phyloP scores from a whole-genome alignment of 2,329 filamentous ascomycete species.

The Fusarium succisae region DNA sequence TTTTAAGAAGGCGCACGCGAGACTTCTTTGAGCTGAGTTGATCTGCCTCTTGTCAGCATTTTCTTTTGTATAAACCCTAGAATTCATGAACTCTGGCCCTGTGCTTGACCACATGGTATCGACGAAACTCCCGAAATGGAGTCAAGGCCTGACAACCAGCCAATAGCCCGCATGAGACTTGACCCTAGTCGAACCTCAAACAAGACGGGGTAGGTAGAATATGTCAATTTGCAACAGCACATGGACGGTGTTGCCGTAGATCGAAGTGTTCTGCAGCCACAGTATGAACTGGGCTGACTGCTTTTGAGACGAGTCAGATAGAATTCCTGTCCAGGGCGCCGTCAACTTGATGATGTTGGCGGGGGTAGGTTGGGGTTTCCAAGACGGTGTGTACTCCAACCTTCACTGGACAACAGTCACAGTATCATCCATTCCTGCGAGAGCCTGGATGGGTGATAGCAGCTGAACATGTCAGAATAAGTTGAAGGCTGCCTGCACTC shows the following conservation, averaged over 20 bases:
- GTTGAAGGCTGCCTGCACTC: slow-evolving; percentile 14
- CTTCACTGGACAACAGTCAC: slow-evolving; percentile 1
- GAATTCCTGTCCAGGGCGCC: slow-evolving; percentile 27
- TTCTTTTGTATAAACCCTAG: neutral
- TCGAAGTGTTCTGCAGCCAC: neutral
- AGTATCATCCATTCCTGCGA: slow-evolving; percentile 28
- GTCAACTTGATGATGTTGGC: slow-evolving; percentile 1
- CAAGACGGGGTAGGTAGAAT: slow-evolving; percentile 28
- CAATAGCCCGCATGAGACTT: slow-evolving; percentile 10
- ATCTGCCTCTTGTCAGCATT: neutral
- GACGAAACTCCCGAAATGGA: slow-evolving; percentile 35
- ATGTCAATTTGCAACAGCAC: neutral
- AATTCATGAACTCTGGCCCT: slow-evolving; percentile 8
- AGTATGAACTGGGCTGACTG: neutral
- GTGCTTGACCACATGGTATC: slow-evolving; percentile 24
- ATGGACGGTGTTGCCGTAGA: neutral
- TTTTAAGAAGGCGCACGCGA: slow-evolving; percentile 19
- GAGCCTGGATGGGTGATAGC: slow-evolving; percentile 13
- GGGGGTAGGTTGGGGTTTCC: slow-evolving; percentile 19
- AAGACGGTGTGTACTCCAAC: neutral
- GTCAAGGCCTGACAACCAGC: slow-evolving; percentile 30
- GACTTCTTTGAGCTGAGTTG: neutral
- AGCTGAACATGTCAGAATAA: slow-evolving; percentile 27
- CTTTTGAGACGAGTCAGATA: slow-evolving; percentile 2
- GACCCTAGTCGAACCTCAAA: slow-evolving; percentile 39